Conservation (phyloP, 2,329 filamentous ascomycete genomes). For the Fonsecaea erecta region DNA sequence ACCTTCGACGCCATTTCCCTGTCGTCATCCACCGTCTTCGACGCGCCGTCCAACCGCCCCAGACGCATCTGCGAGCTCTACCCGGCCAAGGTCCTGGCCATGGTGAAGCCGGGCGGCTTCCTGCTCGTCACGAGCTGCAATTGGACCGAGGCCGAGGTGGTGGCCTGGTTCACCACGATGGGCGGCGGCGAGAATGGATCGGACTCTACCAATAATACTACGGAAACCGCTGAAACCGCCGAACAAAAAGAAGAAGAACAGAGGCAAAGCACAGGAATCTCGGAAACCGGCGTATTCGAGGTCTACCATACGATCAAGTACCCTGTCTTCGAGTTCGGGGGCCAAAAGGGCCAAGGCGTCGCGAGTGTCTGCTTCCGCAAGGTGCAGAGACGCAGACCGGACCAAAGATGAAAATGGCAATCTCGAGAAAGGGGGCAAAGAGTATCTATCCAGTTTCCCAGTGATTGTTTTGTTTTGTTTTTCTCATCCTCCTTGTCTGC, state of each 20-base stretch:
- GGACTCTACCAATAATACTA: constrained; percentile 9
- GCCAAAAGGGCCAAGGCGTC: constrained; percentile 84
- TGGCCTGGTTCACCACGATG: constrained; percentile 71
- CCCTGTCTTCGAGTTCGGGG: constrained; percentile 85
- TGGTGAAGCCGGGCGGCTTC: constrained; percentile 73
- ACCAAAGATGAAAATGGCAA: background rate
- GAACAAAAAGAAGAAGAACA: too few species aligned
- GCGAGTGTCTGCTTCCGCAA: constrained; percentile 81
- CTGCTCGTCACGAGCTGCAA: constrained; percentile 95
- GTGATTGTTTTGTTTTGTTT: background rate
- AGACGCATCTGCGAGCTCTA: constrained; percentile 74
- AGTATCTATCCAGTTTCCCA: too few species aligned
- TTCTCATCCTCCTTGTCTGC: background rate
- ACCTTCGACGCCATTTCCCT: constrained; percentile 95
- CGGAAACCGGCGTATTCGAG: constrained; percentile 50
- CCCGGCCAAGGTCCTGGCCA: constrained; percentile 65
- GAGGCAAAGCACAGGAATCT: background rate
- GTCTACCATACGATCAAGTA: constrained; percentile 76
- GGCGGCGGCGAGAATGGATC: constrained; percentile 13
- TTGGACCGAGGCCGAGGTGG: constrained; percentile 90
- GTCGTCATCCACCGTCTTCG: constrained; percentile 42
- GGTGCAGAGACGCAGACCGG: background rate
- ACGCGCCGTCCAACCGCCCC: constrained; percentile 39
- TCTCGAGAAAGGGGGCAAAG: background rate
- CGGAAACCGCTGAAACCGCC: background rate